A percentile compares a stretch with the other conserved stretches of the same genome.
phyloP scores from a whole-genome alignment of 140 eudicot species.

The Senecio squalidus region DNA sequence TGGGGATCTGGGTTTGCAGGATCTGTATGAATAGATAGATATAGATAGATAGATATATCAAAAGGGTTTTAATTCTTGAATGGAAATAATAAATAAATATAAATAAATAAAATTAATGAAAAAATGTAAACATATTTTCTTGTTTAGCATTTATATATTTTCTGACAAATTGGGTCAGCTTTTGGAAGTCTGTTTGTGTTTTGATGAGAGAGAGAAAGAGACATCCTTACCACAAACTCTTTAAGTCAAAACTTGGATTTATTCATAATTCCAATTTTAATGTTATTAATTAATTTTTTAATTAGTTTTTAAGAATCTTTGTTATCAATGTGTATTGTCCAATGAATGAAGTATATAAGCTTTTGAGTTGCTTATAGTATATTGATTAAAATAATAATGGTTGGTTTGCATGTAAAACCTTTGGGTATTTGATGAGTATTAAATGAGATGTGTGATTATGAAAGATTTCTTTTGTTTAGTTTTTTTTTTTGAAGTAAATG shows the following conservation, averaged over 20 bases:
- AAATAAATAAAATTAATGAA: conserved; percentile 5
- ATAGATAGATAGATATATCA: conserved; percentile 5
- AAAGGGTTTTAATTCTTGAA: conserved; percentile 21
- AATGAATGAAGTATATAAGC: not conserved
- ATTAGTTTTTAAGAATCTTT: conserved; percentile 12
- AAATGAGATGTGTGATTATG: not conserved
- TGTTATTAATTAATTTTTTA: not conserved
- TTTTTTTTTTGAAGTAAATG: too few relatives aligned
- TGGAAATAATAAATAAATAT: conserved; percentile 16
- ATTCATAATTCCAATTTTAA: conserved; percentile 10
- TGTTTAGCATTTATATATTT: conserved; percentile 45
- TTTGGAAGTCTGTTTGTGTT: conserved; percentile 26
- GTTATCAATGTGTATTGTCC: not conserved
- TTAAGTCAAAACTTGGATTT: conserved; percentile 36
- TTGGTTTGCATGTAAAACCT: conserved; percentile 2
- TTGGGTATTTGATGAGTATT: too few relatives aligned
- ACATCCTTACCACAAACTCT: conserved; percentile 47
- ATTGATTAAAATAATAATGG: not conserved
- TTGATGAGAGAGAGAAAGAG: conserved; percentile 25
- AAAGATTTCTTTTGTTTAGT: not conserved
- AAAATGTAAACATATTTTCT: conserved; percentile 27
- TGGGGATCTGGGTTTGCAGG: conserved; percentile 32
- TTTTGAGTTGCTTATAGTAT: not conserved
- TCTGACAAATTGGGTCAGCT: conserved; percentile 38
- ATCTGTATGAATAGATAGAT: conserved; percentile 15